Conservation (phyloP, 208 protist genomes). For the Trypanosoma platydactyli region DNA sequence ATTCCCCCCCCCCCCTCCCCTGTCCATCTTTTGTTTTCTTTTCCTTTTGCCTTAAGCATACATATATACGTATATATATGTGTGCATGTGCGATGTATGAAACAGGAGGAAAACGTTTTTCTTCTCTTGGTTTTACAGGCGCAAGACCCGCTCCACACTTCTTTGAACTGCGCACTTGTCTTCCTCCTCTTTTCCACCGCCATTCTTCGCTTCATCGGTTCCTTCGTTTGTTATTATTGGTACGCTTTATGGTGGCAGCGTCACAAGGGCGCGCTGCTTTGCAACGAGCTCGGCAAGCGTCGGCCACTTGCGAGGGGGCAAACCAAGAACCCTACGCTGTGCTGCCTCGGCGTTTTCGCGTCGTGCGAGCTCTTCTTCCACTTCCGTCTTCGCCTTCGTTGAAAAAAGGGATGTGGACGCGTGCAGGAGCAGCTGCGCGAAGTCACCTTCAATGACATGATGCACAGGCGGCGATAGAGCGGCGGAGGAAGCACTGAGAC, state of each 20-base stretch:
- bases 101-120: too few species aligned
- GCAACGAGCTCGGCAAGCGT: conserved; percentile 56
- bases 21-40: too few species aligned
- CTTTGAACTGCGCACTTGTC: too few species aligned
- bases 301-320: conserved; percentile 63
- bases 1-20: too few species aligned
- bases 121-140: too few species aligned
- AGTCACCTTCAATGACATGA: conserved; percentile 73
- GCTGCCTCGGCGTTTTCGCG: conserved; percentile 45
- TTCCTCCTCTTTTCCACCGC: too few species aligned
- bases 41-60: too few species aligned
- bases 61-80: too few species aligned
- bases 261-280: conserved; percentile 66
- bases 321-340: conserved; percentile 51
- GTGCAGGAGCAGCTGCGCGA: conserved; percentile 42
- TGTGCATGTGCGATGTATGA: too few species aligned
- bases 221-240: conserved; percentile 5
- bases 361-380: conserved; percentile 52
- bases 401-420: conserved; percentile 46
- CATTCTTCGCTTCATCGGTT: too few species aligned
- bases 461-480: conserved; percentile 28
- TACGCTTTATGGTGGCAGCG: conserved; percentile 49
- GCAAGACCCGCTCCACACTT: too few species aligned
- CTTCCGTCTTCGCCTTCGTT: conserved; percentile 35
- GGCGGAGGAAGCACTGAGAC: conserved; percentile 17